Evolutionary conservation across 1,284 basidiomycete genomes (phyloP).

Genomic region (Pascua sp.): DNA sequence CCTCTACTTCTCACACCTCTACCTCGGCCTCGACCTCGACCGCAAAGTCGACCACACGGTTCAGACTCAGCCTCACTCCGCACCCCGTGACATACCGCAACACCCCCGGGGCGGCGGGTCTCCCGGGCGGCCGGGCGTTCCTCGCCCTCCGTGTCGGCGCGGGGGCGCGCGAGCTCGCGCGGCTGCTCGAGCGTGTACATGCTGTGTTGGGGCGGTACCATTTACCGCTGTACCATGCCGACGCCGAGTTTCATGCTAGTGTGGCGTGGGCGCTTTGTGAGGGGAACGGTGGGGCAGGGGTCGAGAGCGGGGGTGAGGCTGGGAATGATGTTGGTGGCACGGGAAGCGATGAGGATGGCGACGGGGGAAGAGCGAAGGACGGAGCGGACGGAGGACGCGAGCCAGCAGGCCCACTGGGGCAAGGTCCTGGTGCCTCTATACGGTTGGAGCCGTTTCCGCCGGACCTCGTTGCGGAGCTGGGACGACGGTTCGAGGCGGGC

Average conservation of each 20-base stretch:
- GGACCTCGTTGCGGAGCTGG: neutral
- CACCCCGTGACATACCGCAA: conserved; percentile 33
- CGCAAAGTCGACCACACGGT: neutral
- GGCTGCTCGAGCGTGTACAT: conserved; percentile 28
- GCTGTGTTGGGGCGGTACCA: conserved; percentile 33
- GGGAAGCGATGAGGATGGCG: neutral
- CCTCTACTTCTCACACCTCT: neutral
- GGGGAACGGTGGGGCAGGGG: neutral
- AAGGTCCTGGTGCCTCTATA: neutral
- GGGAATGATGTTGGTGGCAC: no score
- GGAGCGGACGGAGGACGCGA: neutral
- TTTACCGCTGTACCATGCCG: conserved; percentile 39
- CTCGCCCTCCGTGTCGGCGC: conserved; percentile 44
- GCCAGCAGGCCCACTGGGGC: neutral
- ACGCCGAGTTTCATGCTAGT: conserved; percentile 46
- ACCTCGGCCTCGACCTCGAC: neutral
- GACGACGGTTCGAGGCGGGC: conserved; percentile 4
- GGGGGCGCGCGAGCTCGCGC: conserved; percentile 29
- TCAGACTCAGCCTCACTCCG: conserved; percentile 26
- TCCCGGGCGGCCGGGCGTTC: conserved; percentile 38
- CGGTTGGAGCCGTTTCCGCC: neutral
- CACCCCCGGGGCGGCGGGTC: conserved; percentile 4
- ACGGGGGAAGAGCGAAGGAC: neutral
- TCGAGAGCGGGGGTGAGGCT: no score
- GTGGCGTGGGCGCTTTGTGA: conserved; percentile 40